phyloP scores from a whole-genome alignment of 306 rosid species.

The Inga leiocalycina region DNA sequence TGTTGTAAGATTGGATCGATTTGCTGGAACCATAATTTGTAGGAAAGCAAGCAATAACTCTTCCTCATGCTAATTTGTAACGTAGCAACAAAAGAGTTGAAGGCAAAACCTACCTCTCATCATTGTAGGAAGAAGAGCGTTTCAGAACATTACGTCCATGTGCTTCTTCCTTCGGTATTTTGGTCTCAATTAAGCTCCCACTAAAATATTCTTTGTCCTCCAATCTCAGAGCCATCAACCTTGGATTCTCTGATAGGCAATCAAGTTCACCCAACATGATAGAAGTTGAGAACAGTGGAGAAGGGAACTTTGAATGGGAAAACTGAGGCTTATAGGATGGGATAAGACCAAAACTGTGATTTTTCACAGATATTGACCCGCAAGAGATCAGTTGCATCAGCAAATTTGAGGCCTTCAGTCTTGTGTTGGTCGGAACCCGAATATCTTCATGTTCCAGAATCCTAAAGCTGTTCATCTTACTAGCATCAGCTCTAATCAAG shows the following conservation, averaged over 20 bases:
- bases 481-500: conserved; percentile 87
- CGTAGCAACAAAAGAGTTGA: conserved; percentile 25
- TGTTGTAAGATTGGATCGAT: conserved; percentile 1
- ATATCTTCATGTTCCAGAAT: conserved; percentile 74
- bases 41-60: not conserved
- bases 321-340: conserved; percentile 84
- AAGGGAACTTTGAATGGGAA: conserved; percentile 75
- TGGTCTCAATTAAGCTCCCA: conserved; percentile 91
- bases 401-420: conserved; percentile 78
- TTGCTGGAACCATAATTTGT: not conserved
- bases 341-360: conserved; percentile 85
- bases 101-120: conserved; percentile 66
- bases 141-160: conserved; percentile 62
- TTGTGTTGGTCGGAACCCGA: conserved; percentile 65
- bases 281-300: conserved; percentile 80
- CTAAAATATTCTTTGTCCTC: conserved; percentile 98
- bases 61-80: conserved; percentile 15
- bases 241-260: conserved; percentile 76
- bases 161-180: conserved; percentile 63
- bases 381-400: conserved; percentile 95
- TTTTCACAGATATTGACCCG: conserved; percentile 94
- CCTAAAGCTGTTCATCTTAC: conserved; percentile 88
- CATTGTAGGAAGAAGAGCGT: conserved; percentile 90
- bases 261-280: conserved; percentile 80
- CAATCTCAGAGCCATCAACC: conserved; percentile 68